Base-by-base conservation (phyloP, 805 yeast species). In the Lipomyces sp. region DNA sequence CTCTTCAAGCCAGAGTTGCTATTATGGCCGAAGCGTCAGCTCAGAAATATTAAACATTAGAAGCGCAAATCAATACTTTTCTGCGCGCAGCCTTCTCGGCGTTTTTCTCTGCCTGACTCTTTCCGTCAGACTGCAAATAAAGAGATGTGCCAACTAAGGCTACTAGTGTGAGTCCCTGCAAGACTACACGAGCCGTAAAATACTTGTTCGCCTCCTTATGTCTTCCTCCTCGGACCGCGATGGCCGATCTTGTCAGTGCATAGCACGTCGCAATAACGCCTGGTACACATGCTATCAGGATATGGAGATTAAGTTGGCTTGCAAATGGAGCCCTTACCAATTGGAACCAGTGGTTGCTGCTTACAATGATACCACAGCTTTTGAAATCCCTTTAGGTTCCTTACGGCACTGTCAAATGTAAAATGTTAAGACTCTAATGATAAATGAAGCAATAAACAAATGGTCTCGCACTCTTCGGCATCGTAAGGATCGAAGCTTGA, bases 131-230 rank as follows among this genome's bases (percentile, higher is more conserved):
- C 15, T 89, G 90, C 75, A 83, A 88, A 64, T 83, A 79, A 68
- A 80, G 80, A 2, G 94, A 90, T 45, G 96, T 96, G 4, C 85
- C 85, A 3, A 90, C 88, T 60, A 91, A 78, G 0, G 96, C 95
- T 29, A 84, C 85, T 59, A 91, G 77, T 0, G 97, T 91, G 61
- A 87, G 83, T 2, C 88, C 89, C 77, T 91, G 97, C 70, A 90
- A 82, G 0, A 84, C 92, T 50, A 91, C 91, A 83, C 97, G 88
- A 83, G 89, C 88, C 69, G 96, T 83, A 81, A 90, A 91, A 83
- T 89, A 90, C 59, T 82, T 82, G 77, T 91, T 95, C 0, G 96
- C 92, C 63, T 84, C 84, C 61, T 80, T 79, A 68, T 86, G 83
- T 67, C 89, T 86, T 32, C 96, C 96, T 29, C 81, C 79, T 71